Evolutionary conservation across 257 asterid species (phyloP).

Genomic region (Nyctanthes arbortristis): DNA sequence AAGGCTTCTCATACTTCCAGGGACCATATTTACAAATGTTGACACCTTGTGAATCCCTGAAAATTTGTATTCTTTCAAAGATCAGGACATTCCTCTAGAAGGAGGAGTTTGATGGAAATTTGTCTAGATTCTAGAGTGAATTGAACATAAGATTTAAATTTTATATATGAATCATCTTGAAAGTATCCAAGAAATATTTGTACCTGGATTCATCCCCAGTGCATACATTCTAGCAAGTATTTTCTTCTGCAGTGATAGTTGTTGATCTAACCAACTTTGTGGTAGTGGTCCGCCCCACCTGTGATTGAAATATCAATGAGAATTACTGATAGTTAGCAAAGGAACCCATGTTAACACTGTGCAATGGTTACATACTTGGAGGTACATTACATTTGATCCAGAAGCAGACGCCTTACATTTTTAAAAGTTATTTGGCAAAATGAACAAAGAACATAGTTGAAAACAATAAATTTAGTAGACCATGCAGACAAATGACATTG

Average conservation of each 20-base stretch:
- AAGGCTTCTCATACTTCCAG: not conserved
- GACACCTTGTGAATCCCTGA: no score
- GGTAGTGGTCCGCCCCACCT: slow-evolving; percentile 94
- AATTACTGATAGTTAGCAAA: slow-evolving; percentile 1
- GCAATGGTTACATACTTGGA: not conserved
- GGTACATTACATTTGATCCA: not conserved
- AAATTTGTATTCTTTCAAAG: not conserved
- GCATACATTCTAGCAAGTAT: slow-evolving; percentile 75
- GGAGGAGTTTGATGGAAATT: not conserved
- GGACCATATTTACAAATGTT: not conserved
- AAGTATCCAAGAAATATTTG: not conserved
- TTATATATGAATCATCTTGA: not conserved
- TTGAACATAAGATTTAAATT: not conserved
- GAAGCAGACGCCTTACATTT: not conserved
- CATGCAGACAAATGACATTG: not conserved
- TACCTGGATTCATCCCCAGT: slow-evolving; percentile 86
- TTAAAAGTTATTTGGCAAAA: not conserved
- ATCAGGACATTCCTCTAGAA: not conserved
- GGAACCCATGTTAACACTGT: not conserved
- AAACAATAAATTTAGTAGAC: not conserved
- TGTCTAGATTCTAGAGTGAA: not conserved
- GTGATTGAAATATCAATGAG: slow-evolving; percentile 15
- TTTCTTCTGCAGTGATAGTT: slow-evolving; percentile 72
- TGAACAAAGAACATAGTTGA: not conserved
- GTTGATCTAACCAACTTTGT: slow-evolving; percentile 84